Evolutionary conservation across 2,329 filamentous ascomycete genomes (phyloP), one percentile per base, ranked within the genome.

Genomic region (Trichoderma hamatum): DNA sequence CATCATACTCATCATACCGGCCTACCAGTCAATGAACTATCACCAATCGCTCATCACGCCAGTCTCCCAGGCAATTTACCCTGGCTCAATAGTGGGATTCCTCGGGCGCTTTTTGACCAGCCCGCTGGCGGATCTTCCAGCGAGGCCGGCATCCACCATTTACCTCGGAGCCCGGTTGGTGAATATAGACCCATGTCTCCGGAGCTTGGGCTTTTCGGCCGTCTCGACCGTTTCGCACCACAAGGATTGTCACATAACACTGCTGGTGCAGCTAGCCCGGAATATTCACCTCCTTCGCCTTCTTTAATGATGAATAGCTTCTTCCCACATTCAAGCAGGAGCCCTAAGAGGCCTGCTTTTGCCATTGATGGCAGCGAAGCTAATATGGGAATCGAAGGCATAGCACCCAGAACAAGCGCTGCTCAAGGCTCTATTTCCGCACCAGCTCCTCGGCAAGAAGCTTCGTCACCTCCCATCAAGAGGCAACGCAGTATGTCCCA

Each of bases 371-470:
- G 89, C 69, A 84, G 89, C 11, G 82, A 85, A 70, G 85, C 89
- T 30, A 83, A 88, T 72, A 85, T 86, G 3, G 83, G 84, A 34
- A 78, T 89, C n/a, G 88, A 89, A 74, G 86, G 87, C 7, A 85
- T 89, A 62, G 82, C 84, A 1, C 81, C 89, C 72, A 87, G 84
- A 75, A 81, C 83, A 5, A 83, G 82, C 16, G 86, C 86, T 1
- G 79, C 89, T 16, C 82, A 84, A 73, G 84, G 80, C 72, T 73
- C 82, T 46, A 88, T 85, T 3, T 88, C 88, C 71, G 80, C 78
- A n/a, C 78, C 73, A 28, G 63, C 71, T 36, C 71, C 72, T 56
- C 74, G 75, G 3, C 73, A 78, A 24, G 76, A 79, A 21, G 74
- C 76, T 13, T 52, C 78, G 21, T 74, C 76, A 13, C 63, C 63